Evolutionary conservation across 2,329 filamentous ascomycete species (phyloP).

Genomic region (Diaporthe humulicola): DNA sequence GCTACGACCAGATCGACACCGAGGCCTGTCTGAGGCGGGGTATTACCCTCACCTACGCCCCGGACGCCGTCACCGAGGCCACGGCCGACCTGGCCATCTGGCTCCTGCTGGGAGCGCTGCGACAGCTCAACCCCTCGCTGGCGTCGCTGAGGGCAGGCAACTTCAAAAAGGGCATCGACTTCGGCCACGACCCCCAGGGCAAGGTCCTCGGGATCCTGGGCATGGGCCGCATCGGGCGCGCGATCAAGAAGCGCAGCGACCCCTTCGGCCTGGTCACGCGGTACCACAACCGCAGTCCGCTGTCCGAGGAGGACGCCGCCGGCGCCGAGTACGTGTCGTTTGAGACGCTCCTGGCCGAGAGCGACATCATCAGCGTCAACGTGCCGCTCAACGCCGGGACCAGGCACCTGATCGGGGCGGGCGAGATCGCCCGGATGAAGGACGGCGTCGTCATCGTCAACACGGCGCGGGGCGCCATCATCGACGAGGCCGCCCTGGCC

Average conservation of each 20-base stretch:
- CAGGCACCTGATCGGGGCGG: conserved; percentile 52
- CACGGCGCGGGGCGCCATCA: conserved; percentile 62
- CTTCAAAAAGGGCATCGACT: conserved; percentile 51
- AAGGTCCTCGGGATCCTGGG: conserved; percentile 62
- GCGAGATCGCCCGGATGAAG: conserved; percentile 61
- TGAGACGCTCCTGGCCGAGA: conserved; percentile 53
- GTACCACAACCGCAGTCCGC: conserved; percentile 57
- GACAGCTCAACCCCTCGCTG: conserved; percentile 56
- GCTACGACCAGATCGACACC: conserved; percentile 60
- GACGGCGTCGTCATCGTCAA: conserved; percentile 62
- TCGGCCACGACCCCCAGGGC: conserved; percentile 56
- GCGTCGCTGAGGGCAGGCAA: conserved; percentile 53
- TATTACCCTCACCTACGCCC: conserved; percentile 67
- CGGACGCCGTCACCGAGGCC: conserved; percentile 66
- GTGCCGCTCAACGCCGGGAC: conserved; percentile 58
- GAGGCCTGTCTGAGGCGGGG: conserved; percentile 56
- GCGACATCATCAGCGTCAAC: conserved; percentile 57
- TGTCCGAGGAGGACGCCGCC: conserved; percentile 51
- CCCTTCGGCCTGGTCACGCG: conserved; percentile 59
- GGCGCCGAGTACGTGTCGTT: conserved; percentile 54
- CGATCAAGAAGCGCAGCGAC: conserved; percentile 54
- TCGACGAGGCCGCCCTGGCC: conserved; percentile 63
- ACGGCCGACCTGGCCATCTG: conserved; percentile 63
- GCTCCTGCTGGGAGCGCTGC: conserved; percentile 54
- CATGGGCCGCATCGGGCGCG: conserved; percentile 61